Conservation (phyloP, 2,329 filamentous ascomycete genomes). For the Phialophora macrospora region DNA sequence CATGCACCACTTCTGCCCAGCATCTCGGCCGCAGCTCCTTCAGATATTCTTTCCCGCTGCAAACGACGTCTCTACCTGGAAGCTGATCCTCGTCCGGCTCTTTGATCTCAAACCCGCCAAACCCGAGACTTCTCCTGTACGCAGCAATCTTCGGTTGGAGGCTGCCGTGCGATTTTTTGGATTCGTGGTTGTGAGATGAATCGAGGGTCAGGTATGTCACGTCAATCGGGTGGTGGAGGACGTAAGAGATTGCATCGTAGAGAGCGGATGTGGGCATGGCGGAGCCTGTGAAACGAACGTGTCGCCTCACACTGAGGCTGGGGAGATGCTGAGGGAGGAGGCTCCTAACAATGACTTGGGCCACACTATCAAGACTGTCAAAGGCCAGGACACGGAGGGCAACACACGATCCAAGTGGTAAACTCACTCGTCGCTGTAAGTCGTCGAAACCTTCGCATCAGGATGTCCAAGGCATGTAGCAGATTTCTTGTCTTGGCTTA, state of each 20-base stretch:
- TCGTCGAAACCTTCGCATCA: slow-evolving; percentile 10
- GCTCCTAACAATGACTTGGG: slow-evolving; percentile 11
- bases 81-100: not conserved
- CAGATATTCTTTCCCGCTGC: not conserved
- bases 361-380: not conserved
- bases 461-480: slow-evolving; percentile 10
- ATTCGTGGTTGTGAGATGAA: not conserved
- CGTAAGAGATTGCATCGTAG: slow-evolving; percentile 18
- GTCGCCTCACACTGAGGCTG: not conserved
- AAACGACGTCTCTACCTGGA: not conserved
- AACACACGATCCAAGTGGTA: not conserved
- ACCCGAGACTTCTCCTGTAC: not conserved
- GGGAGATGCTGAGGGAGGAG: slow-evolving; percentile 11
- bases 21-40: not conserved
- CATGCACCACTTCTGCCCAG: slow-evolving; percentile 10
- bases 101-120: slow-evolving; percentile 7
- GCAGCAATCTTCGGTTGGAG: not conserved
- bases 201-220: slow-evolving; percentile 9
- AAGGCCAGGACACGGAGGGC: no score
- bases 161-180: not conserved
- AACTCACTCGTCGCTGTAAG: slow-evolving; percentile 18
- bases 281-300: slow-evolving; percentile 18
- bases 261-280: slow-evolving; percentile 8
- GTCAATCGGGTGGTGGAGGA: slow-evolving; percentile 10
- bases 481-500: slow-evolving; percentile 13